Evolutionary conservation across 257 asterid species (phyloP).

Genomic region (Ophiorrhiza pumila): DNA sequence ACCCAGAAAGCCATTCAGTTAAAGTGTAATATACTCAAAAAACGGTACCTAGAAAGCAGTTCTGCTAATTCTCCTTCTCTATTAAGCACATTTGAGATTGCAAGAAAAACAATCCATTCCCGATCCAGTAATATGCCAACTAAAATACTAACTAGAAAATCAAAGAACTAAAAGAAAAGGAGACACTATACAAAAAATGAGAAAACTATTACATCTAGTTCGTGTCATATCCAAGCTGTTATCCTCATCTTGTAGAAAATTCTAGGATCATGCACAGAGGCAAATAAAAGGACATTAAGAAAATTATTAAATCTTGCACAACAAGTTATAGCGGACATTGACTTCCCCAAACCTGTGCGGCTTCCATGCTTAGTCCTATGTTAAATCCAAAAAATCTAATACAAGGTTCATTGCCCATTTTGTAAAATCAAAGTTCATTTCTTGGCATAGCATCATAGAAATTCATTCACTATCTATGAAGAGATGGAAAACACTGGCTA

Average conservation of each 20-base stretch:
- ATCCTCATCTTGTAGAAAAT: constrained; percentile 50
- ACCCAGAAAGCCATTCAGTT: too few species aligned
- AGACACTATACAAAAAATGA: constrained; percentile 8
- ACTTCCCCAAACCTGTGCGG: background rate
- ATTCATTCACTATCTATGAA: too few species aligned
- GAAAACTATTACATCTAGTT: constrained; percentile 51
- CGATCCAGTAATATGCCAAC: background rate
- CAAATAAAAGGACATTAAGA: background rate
- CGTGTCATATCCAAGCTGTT: constrained; percentile 53
- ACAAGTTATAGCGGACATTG: background rate
- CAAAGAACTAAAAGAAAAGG: background rate
- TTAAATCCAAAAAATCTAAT: background rate
- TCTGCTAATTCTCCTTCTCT: constrained; percentile 80
- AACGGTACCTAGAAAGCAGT: constrained; percentile 77
- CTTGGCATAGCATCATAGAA: too few species aligned
- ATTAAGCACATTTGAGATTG: constrained; percentile 65
- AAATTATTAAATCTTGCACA: background rate
- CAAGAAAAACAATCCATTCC: constrained; percentile 8
- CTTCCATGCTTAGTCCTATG: background rate
- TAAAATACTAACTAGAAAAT: background rate
- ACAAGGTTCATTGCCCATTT: background rate
- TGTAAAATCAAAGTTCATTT: too few species aligned
- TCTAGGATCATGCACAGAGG: constrained; percentile 30
- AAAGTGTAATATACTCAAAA: constrained; percentile 2
- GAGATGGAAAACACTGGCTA: too few species aligned